A percentile compares a stretch with the other conserved stretches of the same genome.
These are phyloP conservation scores for Phoma sp. DNA, from an alignment of 2,329 filamentous ascomycete genomes.

Conservation along the genomic window DNA sequence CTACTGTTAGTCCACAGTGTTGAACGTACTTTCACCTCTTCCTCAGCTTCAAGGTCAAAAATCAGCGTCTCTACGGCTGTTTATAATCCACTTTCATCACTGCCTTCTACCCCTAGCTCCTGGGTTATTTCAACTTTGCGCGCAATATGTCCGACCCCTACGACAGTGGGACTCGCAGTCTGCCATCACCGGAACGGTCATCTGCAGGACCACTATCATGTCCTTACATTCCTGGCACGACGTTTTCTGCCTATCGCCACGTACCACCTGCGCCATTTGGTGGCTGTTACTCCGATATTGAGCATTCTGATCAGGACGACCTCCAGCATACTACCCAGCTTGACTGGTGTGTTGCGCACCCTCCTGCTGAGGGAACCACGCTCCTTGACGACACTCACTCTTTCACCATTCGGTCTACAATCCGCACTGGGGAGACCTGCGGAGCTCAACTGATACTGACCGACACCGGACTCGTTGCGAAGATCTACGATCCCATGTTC, in stretches of 20 bases:
- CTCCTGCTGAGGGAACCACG: background rate
- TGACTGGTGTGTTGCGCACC: background rate
- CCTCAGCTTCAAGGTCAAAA: background rate
- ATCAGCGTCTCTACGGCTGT: background rate
- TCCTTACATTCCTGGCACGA: background rate
- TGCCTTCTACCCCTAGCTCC: too few relatives aligned
- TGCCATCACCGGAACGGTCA: background rate
- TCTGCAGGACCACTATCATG: background rate
- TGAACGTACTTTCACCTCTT: background rate
- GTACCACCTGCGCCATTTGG: too few relatives aligned
- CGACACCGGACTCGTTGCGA: slow-evolving; percentile 8
- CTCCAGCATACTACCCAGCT: background rate
- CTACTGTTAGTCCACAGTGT: background rate
- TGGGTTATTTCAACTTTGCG: too few relatives aligned
- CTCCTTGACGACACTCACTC: background rate
- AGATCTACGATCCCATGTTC: slow-evolving; percentile 16
- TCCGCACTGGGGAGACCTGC: slow-evolving; percentile 4
- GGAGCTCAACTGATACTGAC: slow-evolving; percentile 10
- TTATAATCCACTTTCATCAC: too few relatives aligned
- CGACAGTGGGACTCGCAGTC: background rate
- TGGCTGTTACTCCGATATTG: background rate
- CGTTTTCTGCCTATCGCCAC: too few relatives aligned
- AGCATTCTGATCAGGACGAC: background rate
- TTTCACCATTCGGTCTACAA: background rate
- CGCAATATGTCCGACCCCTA: background rate